Evolutionary conservation across 2,329 filamentous ascomycete species (phyloP).

Genomic region (Zarea fungicola): DNA sequence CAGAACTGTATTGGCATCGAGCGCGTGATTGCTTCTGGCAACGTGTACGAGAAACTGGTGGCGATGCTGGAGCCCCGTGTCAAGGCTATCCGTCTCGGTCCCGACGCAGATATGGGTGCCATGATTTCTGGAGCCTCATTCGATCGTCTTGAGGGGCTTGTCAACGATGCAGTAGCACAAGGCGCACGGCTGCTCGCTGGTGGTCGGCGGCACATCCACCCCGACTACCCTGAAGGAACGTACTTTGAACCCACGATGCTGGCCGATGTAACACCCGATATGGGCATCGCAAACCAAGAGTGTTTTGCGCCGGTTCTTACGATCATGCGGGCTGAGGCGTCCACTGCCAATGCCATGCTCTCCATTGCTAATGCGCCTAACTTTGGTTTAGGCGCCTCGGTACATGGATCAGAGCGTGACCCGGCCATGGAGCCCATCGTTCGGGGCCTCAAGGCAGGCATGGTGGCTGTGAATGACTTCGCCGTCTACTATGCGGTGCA

Average conservation of each 20-base stretch:
- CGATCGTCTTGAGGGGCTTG: constrained; percentile 66
- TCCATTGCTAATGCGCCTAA: constrained; percentile 74
- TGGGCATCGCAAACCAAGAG: constrained; percentile 85
- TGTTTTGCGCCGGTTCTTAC: constrained; percentile 91
- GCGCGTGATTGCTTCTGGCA: constrained; percentile 75
- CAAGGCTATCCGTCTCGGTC: constrained; percentile 68
- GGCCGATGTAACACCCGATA: constrained; percentile 77
- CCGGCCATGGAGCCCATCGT: constrained; percentile 61
- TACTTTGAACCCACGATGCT: constrained; percentile 92
- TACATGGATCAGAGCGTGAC: constrained; percentile 68
- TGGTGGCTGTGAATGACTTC: constrained; percentile 96
- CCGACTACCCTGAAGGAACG: constrained; percentile 69
- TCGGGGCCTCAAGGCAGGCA: constrained; percentile 68
- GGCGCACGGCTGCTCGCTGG: constrained; percentile 81
- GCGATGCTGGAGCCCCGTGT: constrained; percentile 68
- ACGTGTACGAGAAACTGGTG: constrained; percentile 70
- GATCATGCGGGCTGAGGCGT: constrained; percentile 67
- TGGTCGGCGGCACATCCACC: constrained; percentile 67
- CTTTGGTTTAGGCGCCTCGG: constrained; percentile 83
- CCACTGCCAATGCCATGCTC: constrained; percentile 59
- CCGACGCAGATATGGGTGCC: constrained; percentile 76
- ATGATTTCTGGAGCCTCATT: constrained; percentile 81
- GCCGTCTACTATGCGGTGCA: constrained; percentile 90
- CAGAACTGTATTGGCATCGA: constrained; percentile 99
- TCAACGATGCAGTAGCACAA: constrained; percentile 68